A percentile compares a stretch with the other conserved stretches of the same genome.
These are phyloP conservation scores for Termitomyces sp. DNA, from an alignment of 768 basidiomycete genomes.

Conservation along the genomic window DNA sequence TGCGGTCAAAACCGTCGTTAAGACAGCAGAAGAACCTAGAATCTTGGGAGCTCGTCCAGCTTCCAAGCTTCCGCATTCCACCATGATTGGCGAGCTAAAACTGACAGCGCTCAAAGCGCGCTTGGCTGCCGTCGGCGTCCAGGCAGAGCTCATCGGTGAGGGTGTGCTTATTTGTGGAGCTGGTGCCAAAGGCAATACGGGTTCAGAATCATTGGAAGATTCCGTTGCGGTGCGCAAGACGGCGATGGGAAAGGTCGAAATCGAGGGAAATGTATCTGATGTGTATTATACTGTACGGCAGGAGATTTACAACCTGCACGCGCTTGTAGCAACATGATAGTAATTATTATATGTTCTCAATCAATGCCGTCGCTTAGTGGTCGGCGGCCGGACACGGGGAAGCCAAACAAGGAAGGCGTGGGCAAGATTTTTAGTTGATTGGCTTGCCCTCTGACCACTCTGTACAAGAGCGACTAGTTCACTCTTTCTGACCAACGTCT, in stretches of 20 bases:
- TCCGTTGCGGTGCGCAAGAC: conserved; percentile 89
- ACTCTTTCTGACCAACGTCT: conserved; percentile 16
- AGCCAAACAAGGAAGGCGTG: conserved; percentile 24
- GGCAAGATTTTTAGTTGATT: conserved; percentile 25
- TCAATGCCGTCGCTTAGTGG: conserved; percentile 16
- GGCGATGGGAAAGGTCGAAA: conserved; percentile 77
- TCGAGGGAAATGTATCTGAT: conserved; percentile 87
- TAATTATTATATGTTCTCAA: conserved; percentile 9
- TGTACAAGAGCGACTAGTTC: conserved; percentile 16
- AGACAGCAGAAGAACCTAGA: conserved; percentile 29
- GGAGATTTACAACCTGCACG: conserved; percentile 90
- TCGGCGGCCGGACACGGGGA: conserved; percentile 19
- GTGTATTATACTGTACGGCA: conserved; percentile 87
- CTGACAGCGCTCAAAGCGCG: conserved; percentile 85
- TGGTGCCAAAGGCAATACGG: conserved; percentile 41
- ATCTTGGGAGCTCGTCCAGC: conserved; percentile 66
- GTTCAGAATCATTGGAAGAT: conserved; percentile 49
- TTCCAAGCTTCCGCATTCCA: conserved; percentile 74
- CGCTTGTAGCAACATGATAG: conserved; percentile 68
- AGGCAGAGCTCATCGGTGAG: conserved; percentile 95
- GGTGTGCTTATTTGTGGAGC: conserved; percentile 89
- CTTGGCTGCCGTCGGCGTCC: conserved; percentile 70
- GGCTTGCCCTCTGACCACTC: conserved; percentile 32
- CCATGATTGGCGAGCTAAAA: conserved; percentile 97
- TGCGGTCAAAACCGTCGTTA: conserved; percentile 20